Base-by-base conservation (phyloP, 2,329 filamentous ascomycete genomes). In the Torrubiella hemipterigena region DNA sequence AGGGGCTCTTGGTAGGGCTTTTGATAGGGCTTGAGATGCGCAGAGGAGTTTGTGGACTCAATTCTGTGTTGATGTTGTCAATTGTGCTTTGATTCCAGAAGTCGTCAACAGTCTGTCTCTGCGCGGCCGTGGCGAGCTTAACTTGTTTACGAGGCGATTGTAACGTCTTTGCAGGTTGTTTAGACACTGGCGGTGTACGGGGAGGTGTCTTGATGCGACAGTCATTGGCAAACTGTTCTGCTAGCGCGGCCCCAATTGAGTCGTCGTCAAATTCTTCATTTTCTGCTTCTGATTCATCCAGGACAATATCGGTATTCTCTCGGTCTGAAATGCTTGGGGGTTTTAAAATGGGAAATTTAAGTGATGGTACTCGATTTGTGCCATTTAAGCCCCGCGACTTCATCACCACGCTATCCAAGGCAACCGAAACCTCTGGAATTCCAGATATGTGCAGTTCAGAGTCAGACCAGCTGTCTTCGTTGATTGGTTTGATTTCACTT, bases 1-100 rank as follows among this genome's bases (percentile, higher is more conserved):
- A 30, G 48, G 51, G 20, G 47, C 32, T 27, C 55, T 44, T 54
- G 50, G 34, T 50, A 57, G 5, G 45, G 46, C 23, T 48, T 55
- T 40, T 36, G 17, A 27, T 26, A 1, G 41, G 36, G 3, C 41
- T 35, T 1, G 50, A 43, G 6, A 47, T 44, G n/a, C 55, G 43
- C 1, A 52, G 32, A 5, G 51, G 42, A 37, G 67, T 68, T 11
- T 48, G 55, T 1, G 71, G 68, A 1, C 68, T 73, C 46, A 76
- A 67, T 32, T 71, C 58, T 27, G 77, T 73, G 37, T 77, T 75
- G 73, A 73, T 79, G 26, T 72, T 66, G 41, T 78, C 69, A 16
- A 74, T 60, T 12, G 69, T 50, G 10, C 68, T 66, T 38, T 69
- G 66, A 31, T 59, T 60, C 75, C 74, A 79, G 44, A 77, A 78